Evolutionary conservation across 2,329 filamentous ascomycete genomes (phyloP), one percentile per base, ranked within the genome.

Genomic region (Xylaria sp.): DNA sequence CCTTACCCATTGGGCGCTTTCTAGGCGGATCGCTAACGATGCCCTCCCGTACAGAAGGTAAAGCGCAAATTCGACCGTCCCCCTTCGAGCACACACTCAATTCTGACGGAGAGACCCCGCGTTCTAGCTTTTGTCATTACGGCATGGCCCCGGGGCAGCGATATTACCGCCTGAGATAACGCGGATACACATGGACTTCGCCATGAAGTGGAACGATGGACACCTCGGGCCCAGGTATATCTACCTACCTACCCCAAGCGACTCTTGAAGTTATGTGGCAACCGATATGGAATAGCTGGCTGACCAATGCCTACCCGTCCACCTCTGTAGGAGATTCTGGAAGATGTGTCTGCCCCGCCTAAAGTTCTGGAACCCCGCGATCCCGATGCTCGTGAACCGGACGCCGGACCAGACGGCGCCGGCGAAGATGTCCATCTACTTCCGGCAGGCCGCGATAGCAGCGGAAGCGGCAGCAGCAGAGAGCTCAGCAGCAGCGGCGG

Each of bases 341-440:
- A 85, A 83, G 60, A 79, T 87, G 56, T 88, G 86, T 70, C 86
- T 97, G 44, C 90, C 91, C 19, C 85, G 91, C 52, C 80, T 99
- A 63, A 97, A 99, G 80, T 99, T 87, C 77, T 89, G 96, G 80
- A 99, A 99, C 72, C 94, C 94, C 0, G 76, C 85, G 11, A 73
- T 97, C 42, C 85, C 88, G 40, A 95, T 97, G 82, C 86, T 90
- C 54, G 84, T 96, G 65, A 87, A 88, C 72, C 88, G 90, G 54
- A 86, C 83, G 59, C 66, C 71, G 37, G 74, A 86, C 41, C 78
- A 85, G 62, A 71, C 76, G 4, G 77, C 77, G 19, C 76, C 82
- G 6, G 83, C 89, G 13, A 79, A 76, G 43, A 78, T 92, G 74
- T 85, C 83, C 56, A 77, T 92, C 64, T 87, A 88, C 74, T 82